These are phyloP conservation scores for Beverwykella pulmonaria DNA, from an alignment of 495 filamentous ascomycete species.

Conservation along the genomic window DNA sequence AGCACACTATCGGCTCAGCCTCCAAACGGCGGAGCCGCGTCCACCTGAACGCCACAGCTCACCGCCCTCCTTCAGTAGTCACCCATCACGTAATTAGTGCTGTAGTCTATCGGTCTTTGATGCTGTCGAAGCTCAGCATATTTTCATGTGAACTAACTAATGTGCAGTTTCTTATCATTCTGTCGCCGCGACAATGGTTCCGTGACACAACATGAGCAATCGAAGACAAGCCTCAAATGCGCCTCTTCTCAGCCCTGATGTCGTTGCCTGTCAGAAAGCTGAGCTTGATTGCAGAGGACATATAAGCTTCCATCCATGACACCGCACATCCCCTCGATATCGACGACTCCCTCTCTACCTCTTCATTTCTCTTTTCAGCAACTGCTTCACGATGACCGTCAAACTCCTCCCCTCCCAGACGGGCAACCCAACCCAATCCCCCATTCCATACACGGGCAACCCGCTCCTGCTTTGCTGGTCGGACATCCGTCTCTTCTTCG, in stretches of 20 bases:
- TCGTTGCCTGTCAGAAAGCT: conserved; percentile 5
- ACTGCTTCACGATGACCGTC: neutral
- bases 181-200: too few species aligned
- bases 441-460: conserved; percentile 29
- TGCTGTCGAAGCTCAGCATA: neutral
- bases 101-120: too few species aligned
- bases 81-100: neutral
- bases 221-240: neutral
- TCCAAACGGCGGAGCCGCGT: neutral
- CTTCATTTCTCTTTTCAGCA: neutral
- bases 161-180: too few species aligned
- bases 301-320: neutral
- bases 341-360: neutral
- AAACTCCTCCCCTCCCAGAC: conserved; percentile 25
- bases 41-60: neutral
- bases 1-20: neutral
- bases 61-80: neutral
- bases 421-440: neutral
- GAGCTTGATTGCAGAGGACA: neutral
- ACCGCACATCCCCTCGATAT: too few species aligned
- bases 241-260: neutral
- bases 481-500: conserved; percentile 19
- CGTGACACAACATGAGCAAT: too few species aligned
- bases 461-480: conserved; percentile 24
- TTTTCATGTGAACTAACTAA: neutral